Base-by-base conservation (phyloP, 495 filamentous ascomycete genomes). In the Penicillium macrosclerotiorum region DNA sequence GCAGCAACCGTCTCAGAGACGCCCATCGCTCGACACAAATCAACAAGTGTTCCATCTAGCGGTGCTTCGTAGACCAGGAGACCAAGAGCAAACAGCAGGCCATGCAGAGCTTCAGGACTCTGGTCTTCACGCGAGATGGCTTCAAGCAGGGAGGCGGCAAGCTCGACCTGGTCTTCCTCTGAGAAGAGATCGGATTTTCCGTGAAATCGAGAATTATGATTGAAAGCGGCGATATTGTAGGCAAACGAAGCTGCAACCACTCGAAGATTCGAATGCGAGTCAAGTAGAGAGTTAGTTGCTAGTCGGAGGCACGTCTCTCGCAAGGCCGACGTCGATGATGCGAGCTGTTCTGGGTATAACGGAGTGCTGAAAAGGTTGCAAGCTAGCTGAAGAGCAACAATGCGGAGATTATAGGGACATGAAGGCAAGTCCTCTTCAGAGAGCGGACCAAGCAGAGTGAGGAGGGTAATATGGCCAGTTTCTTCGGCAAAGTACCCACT, bases 401-500 rank as follows among this genome's bases (percentile, higher is more conserved):
- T 81, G 13, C 86, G 82, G 8, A 96, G 78, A 14, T 83, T 79
- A 59, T 97, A 95, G 1, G 92, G 89, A 44, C 74, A 81, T 3
- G 73, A 59, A 3, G 65, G 51, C 4, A 73, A 54, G 3, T 64
- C 51, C 37, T 76, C 80, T 25, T 83, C 71, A 42, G 59, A 49
- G 7, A 60, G 53, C 3, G 81, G 76, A 7, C 75, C 57, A 23
- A 97, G 67, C 5, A 96, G 55, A 8, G 81, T 68, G 40, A 77
- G 55, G 16, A 95, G 69, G 11, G 86, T 89, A 31, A 62, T 55
- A 48, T 86, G 83, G 25, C 70, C 63, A 19, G 66, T 25, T 56
- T 95, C 86, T 65, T 92, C 86, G 11, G 89, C 90, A 49, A 89
- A 90, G 66, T 81, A 93, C 45, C 87, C 84, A 54, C 86, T 87